Base-by-base conservation (phyloP, 192 early-diverging fungal species). In the Chytriomyces sp. region DNA sequence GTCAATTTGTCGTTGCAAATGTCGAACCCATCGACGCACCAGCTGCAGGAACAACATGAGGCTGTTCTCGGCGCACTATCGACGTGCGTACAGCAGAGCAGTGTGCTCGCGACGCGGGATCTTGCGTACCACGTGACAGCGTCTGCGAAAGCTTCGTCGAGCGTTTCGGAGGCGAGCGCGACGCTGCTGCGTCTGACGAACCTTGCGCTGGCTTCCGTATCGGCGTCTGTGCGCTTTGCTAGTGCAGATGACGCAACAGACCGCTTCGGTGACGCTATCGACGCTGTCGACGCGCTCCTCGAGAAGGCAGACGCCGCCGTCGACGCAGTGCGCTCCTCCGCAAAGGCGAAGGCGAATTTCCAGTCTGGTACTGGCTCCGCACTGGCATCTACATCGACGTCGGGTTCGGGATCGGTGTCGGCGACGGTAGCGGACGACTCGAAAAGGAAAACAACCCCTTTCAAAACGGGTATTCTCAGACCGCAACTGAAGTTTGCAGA, bases 401-500 rank as follows among this genome's bases (percentile, higher is more conserved):
- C 37, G 14, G 61, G 59, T 0, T 52, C 76, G 3, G 74, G 65
- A 2, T 38, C 68, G 7, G 26, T 77, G 49, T 52, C 73, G 28
- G 44, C 74, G 28, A 22, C 59, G n/a, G n/a, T n/a, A n/a, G n/a
- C n/a, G n/a, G n/a, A n/a, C n/a, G n/a, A n/a, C n/a, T n/a, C n/a
- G n/a, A n/a, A n/a, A 30, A 25, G 17, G 8, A 38, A 25, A 12
- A 40, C 8, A 22, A 57, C 41, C 12, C 31, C 38, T 68, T 63
- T 67, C 17, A 19, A 38, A 26, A 33, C 59, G 19, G 62, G n/a
- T n/a, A n/a, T 96, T 55, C 72, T 85, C 49, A 82, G 94, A 8
- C 98, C 98, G 57, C 98, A 99, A 80, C 70, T 95, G 38, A 76
- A 77, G 19, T 99, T 99, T 73, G 82, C 85, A 26, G 96, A 97